phyloP scores from a whole-genome alignment of 2,329 filamentous ascomycete genomes.

The Aphanocladium album region DNA sequence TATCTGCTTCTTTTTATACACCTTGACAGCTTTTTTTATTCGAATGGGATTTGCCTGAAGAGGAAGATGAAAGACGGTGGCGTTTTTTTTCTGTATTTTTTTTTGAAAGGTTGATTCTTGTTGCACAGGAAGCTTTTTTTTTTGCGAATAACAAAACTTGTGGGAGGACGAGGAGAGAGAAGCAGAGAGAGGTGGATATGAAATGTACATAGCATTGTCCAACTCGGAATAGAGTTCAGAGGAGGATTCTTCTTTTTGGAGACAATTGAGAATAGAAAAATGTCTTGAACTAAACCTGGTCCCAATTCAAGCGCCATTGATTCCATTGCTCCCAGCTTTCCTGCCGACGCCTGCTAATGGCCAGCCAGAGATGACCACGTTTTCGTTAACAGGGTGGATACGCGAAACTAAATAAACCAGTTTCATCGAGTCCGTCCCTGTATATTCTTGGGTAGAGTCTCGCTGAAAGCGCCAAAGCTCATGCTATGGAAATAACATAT shows the following conservation, averaged over 20 bases:
- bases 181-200: slow-evolving; percentile 5
- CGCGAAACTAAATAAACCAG: too few species aligned
- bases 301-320: not conserved
- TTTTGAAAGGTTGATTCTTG: not conserved
- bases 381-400: too few species aligned
- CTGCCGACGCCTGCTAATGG: too few species aligned
- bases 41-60: not conserved
- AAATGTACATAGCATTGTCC: slow-evolving; percentile 13
- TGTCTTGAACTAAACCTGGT: not conserved
- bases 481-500: too few species aligned
- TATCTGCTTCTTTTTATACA: slow-evolving; percentile 4
- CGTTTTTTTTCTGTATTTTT: not conserved
- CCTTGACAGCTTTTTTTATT: not conserved
- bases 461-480: too few species aligned
- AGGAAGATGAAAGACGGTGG: not conserved
- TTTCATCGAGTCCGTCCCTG: too few species aligned
- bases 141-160: not conserved
- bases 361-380: too few species aligned
- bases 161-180: not conserved
- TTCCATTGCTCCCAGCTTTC: not conserved
- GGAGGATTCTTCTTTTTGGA: not conserved
- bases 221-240: not conserved
- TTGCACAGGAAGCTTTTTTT: not conserved
- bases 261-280: slow-evolving; percentile 3
- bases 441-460: too few species aligned